Base-by-base conservation (phyloP, 2,329 filamentous ascomycete species). In the Colletotrichum liaoningense region DNA sequence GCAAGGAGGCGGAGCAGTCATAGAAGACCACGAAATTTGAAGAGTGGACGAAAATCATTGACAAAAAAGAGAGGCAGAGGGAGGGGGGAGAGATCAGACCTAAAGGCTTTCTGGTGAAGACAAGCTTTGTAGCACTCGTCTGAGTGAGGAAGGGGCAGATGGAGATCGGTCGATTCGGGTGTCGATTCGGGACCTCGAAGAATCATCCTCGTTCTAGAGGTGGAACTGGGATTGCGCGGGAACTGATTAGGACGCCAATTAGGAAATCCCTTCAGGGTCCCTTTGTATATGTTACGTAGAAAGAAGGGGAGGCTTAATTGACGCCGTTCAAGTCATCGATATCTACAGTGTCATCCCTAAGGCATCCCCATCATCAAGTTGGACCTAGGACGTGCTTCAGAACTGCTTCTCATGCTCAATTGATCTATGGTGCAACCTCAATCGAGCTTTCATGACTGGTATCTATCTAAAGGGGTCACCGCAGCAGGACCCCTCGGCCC, bases 1-100 rank as follows among this genome's bases (percentile, higher is more conserved):
- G 72, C 58, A 74, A 74, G 69, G 84, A 82, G 38, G 78, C 84
- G 81, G 78, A 84, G 82, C 79, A 80, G 73, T 71, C 66, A 71
- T 64, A 74, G n/a, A 49, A 4, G 19, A 49, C 19, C 4, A 16
- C 52, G 52, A 16, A 24, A 55, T 55, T 54, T 24, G 11, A 16
- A 26, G 3, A 26, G 52, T 55, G 24, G n/a, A 55, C 19, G 35
- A 38, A n/a, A 38, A n/a, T 26, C n/a, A 42, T n/a, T 28, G 22
- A 26, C 6, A 11, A 26, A 35, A n/a, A 8, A 42, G 38, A 19
- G 38, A 42, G 35, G 16, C 35, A 38, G 14, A 42, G 16, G 16
- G 14, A 19, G 16, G 35, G 33, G 33, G 3, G 26, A 35, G 33
- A 12, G 33, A 35, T 8, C 33, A 35, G 11, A 35, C 38, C 7